Conservation (phyloP, 306 rosid species). For the Trifolium fragiferum region DNA sequence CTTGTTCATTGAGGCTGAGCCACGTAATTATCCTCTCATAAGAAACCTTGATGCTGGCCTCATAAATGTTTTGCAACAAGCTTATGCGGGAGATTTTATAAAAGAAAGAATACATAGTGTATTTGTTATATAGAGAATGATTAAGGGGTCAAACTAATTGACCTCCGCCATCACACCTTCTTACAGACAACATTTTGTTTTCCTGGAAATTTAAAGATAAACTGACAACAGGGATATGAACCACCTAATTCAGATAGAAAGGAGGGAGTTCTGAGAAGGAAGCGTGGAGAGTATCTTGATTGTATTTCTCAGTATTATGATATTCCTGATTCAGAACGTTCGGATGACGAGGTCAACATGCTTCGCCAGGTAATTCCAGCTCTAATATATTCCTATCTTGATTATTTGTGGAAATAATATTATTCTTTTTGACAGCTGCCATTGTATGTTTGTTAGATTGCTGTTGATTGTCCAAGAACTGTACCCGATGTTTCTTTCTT, state of each 20-base stretch:
- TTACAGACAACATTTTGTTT: conserved; percentile 37
- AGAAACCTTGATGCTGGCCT: conserved; percentile 18
- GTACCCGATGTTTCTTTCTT: conserved; percentile 93
- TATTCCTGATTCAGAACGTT: conserved; percentile 84
- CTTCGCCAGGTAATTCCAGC: conserved; percentile 82
- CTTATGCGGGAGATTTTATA: conserved; percentile 1
- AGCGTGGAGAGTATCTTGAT: conserved; percentile 94
- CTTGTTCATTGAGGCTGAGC: not conserved
- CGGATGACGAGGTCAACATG: conserved; percentile 96
- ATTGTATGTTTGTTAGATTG: conserved; percentile 60
- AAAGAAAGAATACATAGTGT: conserved; percentile 16
- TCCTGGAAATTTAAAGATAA: conserved; percentile 71
- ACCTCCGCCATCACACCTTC: conserved; percentile 21
- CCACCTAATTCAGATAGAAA: conserved; percentile 98
- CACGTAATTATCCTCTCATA: conserved; percentile 10
- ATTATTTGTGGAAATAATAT: conserved; percentile 26
- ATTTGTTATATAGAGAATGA: conserved; percentile 24
- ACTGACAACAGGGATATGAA: conserved; percentile 99
- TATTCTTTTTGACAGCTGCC: conserved; percentile 39
- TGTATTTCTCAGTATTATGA: conserved; percentile 86
- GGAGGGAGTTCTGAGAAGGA: conserved; percentile 94
- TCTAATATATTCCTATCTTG: conserved; percentile 21
- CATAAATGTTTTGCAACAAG: conserved; percentile 25
- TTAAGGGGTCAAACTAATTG: conserved; percentile 34
- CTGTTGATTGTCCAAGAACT: conserved; percentile 95